Evolutionary conservation across 2,329 filamentous ascomycete species (phyloP).

Genomic region (Nemania sp.): DNA sequence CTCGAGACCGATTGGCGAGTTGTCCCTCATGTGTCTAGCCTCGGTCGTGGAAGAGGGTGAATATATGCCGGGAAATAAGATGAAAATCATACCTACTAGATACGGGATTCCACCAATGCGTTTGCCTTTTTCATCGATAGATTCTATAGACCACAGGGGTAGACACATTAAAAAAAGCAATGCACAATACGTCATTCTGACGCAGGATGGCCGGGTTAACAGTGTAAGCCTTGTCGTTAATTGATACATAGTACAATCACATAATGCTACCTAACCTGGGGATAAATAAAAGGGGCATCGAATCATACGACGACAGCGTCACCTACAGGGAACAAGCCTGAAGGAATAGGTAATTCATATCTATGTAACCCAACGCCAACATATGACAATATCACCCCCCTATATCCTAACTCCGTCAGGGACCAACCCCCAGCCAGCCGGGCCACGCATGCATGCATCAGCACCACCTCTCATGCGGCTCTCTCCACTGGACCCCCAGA

Average conservation of each 20-base stretch:
- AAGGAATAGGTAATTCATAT: slow-evolving; percentile 1
- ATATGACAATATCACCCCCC: not conserved
- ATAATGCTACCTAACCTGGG: not conserved
- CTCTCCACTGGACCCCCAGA: slow-evolving; percentile 86
- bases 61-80: not conserved
- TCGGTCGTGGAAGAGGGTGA: not conserved
- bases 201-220: no score
- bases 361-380: slow-evolving; percentile 2
- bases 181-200: not conserved
- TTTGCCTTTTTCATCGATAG: slow-evolving; percentile 17
- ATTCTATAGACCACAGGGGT: slow-evolving; percentile 9
- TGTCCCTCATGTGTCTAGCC: not conserved
- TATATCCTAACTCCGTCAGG: not conserved
- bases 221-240: no score
- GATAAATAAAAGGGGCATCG: not conserved
- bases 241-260: not conserved
- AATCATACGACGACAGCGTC: not conserved
- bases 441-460: slow-evolving; percentile 53
- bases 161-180: not conserved
- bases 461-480: slow-evolving; percentile 81
- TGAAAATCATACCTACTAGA: slow-evolving; percentile 8
- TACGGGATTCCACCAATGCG: not conserved
- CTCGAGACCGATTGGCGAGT: not conserved
- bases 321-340: not conserved
- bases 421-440: not conserved